Evolutionary conservation across 306 rosid genomes (phyloP).

Genomic region (Glycyrrhiza uralensis): DNA sequence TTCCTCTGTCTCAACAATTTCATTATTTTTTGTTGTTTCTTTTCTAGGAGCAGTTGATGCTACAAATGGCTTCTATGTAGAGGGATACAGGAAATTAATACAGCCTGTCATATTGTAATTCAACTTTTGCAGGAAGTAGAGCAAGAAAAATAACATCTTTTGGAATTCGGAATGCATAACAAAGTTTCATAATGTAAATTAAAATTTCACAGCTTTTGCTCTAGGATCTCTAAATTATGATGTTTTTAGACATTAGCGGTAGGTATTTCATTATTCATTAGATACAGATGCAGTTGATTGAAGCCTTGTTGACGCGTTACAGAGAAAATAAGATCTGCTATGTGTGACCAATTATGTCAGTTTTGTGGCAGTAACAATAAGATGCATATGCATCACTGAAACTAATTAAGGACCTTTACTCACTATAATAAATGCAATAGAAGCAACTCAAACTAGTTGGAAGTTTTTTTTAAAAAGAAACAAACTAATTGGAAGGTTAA

Average conservation of each 20-base stretch:
- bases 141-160: background rate
- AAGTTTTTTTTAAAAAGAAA: too few relatives aligned
- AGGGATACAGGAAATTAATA: background rate
- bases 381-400: background rate
- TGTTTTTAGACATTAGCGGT: background rate
- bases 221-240: background rate
- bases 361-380: background rate
- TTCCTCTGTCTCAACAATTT: background rate
- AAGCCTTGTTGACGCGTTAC: background rate
- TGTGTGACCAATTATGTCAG: too few relatives aligned
- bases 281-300: background rate
- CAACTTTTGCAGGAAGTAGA: background rate
- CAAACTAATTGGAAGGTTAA: background rate
- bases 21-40: background rate
- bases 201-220: background rate
- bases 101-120: background rate
- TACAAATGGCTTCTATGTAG: background rate
- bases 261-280: background rate
- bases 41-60: background rate
- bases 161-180: background rate
- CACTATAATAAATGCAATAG: background rate
- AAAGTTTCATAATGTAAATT: background rate
- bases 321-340: too few relatives aligned
- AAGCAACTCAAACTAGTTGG: background rate
- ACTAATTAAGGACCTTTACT: background rate